Evolutionary conservation across 495 filamentous ascomycete genomes (phyloP), one percentile per base, ranked within the genome.

Genomic region (Penicillium canariense): DNA sequence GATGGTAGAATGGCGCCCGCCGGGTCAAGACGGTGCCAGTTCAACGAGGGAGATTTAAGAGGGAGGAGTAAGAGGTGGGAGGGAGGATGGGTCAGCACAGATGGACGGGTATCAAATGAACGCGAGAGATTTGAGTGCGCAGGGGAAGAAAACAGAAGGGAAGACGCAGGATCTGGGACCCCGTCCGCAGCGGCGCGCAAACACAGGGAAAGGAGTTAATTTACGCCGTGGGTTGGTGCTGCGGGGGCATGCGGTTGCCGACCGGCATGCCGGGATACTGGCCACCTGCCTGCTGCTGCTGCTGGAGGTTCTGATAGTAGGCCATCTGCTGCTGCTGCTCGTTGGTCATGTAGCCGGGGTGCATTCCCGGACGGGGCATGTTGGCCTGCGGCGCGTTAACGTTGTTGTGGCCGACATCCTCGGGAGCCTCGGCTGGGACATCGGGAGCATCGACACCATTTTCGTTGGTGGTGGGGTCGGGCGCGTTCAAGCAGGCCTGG

Each of bases 401-500:
- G 44, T 78, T 79, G 60, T 57, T 71, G 58, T 83, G 79, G 44
- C 63, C 69, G 36, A 81, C 78, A 49, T 83, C 80, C 66, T 83
- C 80, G 47, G 80, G 80, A 8, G 80, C 76, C 62, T 83, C 80
- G 50, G 80, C 72, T 10, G 78, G 75, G 14, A 80, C 79, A 56
- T 83, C 80, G 61, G 72, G 60, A 43, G 70, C 71, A 54, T 96
- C 91, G 59, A 97, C 88, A 46, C 94, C 94, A 59, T 97, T 97
- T 66, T 95, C 89, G 62, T 83, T 86, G 61, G 84, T 81, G n/a
- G 88, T 79, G n/a, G 92, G 90, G 71, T 98, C 94, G 50, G 94
- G 95, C 23, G 94, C 94, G 71, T 98, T 98, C 58, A 98, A 78
- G 66, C 94, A 98, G 32, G 94, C 93, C 94, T 96, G 61, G 54